Evolutionary conservation across 805 yeast species (phyloP).

Genomic region (Wilhelminamyces savonicus): DNA sequence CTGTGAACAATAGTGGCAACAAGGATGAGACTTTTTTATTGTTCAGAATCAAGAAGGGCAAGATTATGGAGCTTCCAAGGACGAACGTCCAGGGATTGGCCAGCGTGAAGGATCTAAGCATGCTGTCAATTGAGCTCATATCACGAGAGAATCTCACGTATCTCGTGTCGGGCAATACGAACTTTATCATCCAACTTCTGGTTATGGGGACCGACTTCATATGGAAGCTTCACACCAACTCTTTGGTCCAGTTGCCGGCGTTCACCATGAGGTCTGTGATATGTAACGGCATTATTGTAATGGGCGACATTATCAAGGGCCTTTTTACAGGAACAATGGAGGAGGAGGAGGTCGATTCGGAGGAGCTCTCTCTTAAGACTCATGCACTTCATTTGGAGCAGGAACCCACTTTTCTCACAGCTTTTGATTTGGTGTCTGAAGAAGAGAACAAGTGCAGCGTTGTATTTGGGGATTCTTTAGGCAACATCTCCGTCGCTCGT

Average conservation of each 20-base stretch:
- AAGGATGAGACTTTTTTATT: slow-evolving; percentile 4
- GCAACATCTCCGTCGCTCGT: slow-evolving; percentile 19
- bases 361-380: too few relatives aligned
- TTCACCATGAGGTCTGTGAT: neutral
- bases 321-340: slow-evolving; percentile 1
- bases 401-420: slow-evolving; percentile 11
- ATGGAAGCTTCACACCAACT: neutral
- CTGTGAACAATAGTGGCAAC: slow-evolving; percentile 6
- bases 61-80: neutral
- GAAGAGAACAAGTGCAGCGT: slow-evolving; percentile 1
- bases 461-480: slow-evolving; percentile 22
- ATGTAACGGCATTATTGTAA: slow-evolving; percentile 1
- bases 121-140: too few relatives aligned
- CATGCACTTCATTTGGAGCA: too few relatives aligned
- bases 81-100: neutral
- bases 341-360: slow-evolving; percentile 1
- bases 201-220: neutral
- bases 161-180: slow-evolving; percentile 2
- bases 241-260: neutral
- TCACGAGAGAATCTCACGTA: slow-evolving; percentile 13
- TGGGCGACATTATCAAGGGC: slow-evolving; percentile 7
- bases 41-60: neutral
- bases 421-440: slow-evolving; percentile 4
- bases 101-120: slow-evolving; percentile 4
- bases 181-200: neutral